phyloP scores from a whole-genome alignment of 1,284 basidiomycete genomes.

The Melampsora americana region DNA sequence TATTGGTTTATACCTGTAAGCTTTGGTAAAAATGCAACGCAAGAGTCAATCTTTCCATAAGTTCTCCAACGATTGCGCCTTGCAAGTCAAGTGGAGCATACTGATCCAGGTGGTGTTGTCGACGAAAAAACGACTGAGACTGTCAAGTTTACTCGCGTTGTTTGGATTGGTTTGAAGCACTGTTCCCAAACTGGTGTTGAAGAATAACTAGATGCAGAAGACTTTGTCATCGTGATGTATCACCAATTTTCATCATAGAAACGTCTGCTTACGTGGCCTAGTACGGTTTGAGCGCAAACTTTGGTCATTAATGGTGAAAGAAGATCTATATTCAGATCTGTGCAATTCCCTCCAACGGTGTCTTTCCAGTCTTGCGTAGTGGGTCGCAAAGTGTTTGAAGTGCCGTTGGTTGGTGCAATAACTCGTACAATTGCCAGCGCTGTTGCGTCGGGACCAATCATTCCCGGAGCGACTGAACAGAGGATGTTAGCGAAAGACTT shows the following conservation, averaged over 20 bases:
- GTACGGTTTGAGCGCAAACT: conserved; percentile 26
- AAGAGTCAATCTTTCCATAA: not conserved
- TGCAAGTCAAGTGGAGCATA: not conserved
- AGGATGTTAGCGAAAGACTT: not conserved
- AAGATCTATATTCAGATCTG: conserved; percentile 27
- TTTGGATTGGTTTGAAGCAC: conserved; percentile 23
- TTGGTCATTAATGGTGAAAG: conserved; percentile 22
- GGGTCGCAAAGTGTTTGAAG: conserved; percentile 1
- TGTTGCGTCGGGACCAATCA: conserved; percentile 38
- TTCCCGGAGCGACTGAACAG: conserved; percentile 27
- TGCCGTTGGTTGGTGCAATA: not conserved
- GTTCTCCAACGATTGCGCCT: not conserved
- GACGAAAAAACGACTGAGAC: conserved; percentile 41
- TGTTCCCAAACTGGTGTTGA: conserved; percentile 42
- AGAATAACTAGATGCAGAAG: conserved; percentile 24
- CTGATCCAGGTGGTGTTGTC: conserved; percentile 44
- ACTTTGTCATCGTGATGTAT: not conserved
- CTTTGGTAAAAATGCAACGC: not conserved
- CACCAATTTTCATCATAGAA: not conserved
- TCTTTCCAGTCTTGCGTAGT: conserved; percentile 33
- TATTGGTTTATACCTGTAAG: conserved; percentile 33
- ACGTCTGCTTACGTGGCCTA: conserved; percentile 16
- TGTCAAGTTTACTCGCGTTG: conserved; percentile 35
- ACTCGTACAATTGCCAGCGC: conserved; percentile 38
- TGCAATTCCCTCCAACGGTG: conserved; percentile 37